Conservation (phyloP, 2,329 filamentous ascomycete species). For the Penicillium janthinellum region DNA sequence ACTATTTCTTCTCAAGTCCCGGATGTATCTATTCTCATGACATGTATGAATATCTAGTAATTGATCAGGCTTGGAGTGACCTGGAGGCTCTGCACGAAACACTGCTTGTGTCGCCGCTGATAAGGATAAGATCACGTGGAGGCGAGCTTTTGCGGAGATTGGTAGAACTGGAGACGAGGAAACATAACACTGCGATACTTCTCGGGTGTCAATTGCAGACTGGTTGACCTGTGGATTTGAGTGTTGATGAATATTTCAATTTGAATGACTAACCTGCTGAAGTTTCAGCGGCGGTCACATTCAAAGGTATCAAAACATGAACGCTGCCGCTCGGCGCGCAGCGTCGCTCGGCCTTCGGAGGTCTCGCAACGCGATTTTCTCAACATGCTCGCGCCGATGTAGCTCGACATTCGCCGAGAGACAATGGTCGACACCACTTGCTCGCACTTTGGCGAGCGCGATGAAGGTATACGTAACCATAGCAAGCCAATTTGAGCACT, state of each 20-base stretch:
- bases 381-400: slow-evolving; percentile 30
- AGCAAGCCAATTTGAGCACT: not conserved
- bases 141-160: slow-evolving; percentile 30
- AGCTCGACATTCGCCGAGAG: slow-evolving; percentile 46
- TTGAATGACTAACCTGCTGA: not conserved
- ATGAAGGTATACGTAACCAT: slow-evolving; percentile 65
- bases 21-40: slow-evolving; percentile 20
- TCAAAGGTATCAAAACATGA: slow-evolving; percentile 26
- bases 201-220: not conserved
- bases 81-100: not conserved
- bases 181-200: not conserved
- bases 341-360: slow-evolving; percentile 29
- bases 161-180: slow-evolving; percentile 18
- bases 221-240: too few species aligned
- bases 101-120: not conserved
- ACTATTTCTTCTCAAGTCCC: not conserved
- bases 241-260: too few species aligned
- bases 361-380: slow-evolving; percentile 20
- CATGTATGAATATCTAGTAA: slow-evolving; percentile 23
- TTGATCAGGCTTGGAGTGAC: not conserved
- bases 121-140: slow-evolving; percentile 30
- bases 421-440: slow-evolving; percentile 89
- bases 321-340: slow-evolving; percentile 32
- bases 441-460: slow-evolving; percentile 81
- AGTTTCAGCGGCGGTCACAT: not conserved